phyloP scores from a whole-genome alignment of 2,329 filamentous ascomycete species.

The Zelopaecilomyces penicillatus region DNA sequence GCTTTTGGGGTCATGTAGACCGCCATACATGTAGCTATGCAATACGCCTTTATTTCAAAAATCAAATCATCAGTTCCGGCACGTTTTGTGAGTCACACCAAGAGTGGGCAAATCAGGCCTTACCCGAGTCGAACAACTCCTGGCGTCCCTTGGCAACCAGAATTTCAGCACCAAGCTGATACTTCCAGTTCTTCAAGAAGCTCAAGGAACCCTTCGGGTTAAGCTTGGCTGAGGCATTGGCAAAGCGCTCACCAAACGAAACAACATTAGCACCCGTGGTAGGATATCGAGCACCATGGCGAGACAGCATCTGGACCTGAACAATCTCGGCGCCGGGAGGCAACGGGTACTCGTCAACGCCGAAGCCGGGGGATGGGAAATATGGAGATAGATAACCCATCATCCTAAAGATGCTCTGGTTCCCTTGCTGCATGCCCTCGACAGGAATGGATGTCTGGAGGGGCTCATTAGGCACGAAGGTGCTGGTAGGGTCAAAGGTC shows the following conservation, averaged over 20 bases:
- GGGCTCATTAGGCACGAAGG: slow-evolving; percentile 60
- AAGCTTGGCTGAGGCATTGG: slow-evolving; percentile 43
- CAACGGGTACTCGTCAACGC: slow-evolving; percentile 62
- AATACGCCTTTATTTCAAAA: slow-evolving; percentile 41
- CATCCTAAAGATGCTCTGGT: slow-evolving; percentile 60
- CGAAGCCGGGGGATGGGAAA: slow-evolving; percentile 63
- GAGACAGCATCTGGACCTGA: slow-evolving; percentile 63
- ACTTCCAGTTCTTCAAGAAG: slow-evolving; percentile 63
- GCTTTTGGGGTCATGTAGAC: slow-evolving; percentile 61
- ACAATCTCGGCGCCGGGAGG: slow-evolving; percentile 59
- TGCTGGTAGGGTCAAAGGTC: slow-evolving; percentile 53
- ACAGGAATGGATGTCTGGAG: slow-evolving; percentile 65
- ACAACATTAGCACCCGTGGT: slow-evolving; percentile 50
- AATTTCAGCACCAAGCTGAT: slow-evolving; percentile 61
- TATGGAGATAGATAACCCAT: slow-evolving; percentile 63
- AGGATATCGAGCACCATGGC: slow-evolving; percentile 68
- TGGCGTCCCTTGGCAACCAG: slow-evolving; percentile 64
- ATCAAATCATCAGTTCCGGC: neutral
- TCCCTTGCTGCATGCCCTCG: slow-evolving; percentile 44
- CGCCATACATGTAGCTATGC: slow-evolving; percentile 65
- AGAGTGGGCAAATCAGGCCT: slow-evolving; percentile 1
- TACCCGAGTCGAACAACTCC: slow-evolving; percentile 60
- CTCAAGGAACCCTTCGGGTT: slow-evolving; percentile 49
- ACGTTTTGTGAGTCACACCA: neutral
- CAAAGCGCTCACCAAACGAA: slow-evolving; percentile 48